Evolutionary conservation across 2,329 filamentous ascomycete species (phyloP).

Genomic region (Fusarium algeriense): DNA sequence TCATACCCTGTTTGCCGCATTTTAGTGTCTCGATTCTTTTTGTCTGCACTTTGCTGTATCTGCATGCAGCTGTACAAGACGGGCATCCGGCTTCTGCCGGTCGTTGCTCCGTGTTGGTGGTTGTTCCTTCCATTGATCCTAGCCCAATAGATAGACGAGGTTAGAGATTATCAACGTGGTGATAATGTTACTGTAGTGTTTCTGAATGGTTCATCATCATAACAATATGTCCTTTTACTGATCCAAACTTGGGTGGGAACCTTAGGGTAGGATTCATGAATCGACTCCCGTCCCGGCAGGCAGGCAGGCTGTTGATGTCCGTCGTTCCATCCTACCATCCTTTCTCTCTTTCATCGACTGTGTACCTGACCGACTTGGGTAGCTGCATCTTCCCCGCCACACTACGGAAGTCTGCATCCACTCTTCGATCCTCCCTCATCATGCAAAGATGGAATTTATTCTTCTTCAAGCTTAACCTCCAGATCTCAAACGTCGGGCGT

Average conservation of each 20-base stretch:
- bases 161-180: not conserved
- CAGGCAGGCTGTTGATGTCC: not conserved
- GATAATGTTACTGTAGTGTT: not conserved
- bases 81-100: conserved; percentile 45
- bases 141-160: not conserved
- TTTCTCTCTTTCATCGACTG: conserved; percentile 3
- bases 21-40: conserved; percentile 34
- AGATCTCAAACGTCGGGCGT: conserved; percentile 30
- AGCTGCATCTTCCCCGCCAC: conserved; percentile 38
- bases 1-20: conserved; percentile 7
- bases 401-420: conserved; percentile 30
- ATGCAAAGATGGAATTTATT: conserved; percentile 10
- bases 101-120: conserved; percentile 30
- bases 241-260: not conserved
- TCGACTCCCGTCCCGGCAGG: conserved; percentile 1
- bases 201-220: not conserved
- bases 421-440: conserved; percentile 16
- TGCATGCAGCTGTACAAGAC: conserved; percentile 44
- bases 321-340: not conserved
- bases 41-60: conserved; percentile 31
- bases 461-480: conserved; percentile 16
- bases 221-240: not conserved
- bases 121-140: conserved; percentile 21
- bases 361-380: conserved; percentile 16
- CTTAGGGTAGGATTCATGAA: not conserved